Evolutionary conservation across 306 rosid species (phyloP), one percentile per base, ranked within the genome.

Genomic region (Glycine soja): DNA sequence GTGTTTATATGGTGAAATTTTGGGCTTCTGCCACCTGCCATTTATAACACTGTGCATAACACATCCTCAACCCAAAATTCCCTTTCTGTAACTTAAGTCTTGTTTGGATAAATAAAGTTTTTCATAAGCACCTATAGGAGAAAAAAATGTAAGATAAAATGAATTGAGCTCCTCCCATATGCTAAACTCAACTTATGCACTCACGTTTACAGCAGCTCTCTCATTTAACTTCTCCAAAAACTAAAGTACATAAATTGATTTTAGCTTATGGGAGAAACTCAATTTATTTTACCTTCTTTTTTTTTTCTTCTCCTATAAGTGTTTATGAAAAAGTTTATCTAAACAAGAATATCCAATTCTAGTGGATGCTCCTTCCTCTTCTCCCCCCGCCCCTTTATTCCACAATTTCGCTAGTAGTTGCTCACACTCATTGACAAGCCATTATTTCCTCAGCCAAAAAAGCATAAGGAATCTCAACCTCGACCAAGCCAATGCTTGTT

Each of bases 401-500:
- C 32, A 15, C 40, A 69, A 79, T 61, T 24, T 69, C 2, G 40
- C 19, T 50, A 75, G 72, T 50, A 75, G 72, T 75, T 56, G 54
- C 69, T 51, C 51, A 61, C 75, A 72, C 64, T 48, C 73, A 63
- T 46, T 74, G 46, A 42, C 59, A 80, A 54, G 73, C 16, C n/a
- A 24, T 1, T 24, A 45, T 58, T 64, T 8, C 54, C 58, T 63
- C 77, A 19, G 65, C 32, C 7, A 43, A 24, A n/a, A 73, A 77
- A 19, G 74, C 15, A 76, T 56, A 57, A 7, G 43, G n/a, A 68
- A 59, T 65, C 40, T 4, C 54, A 69, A 78, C 82, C 88, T 24
- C 66, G 13, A 7, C 4, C 72, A 13, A 42, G 16, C 34, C 57
- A 45, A 38, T 34, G 38, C 56, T 12, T 46, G 42, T 30, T 32